A percentile compares a stretch with the other conserved stretches of the same genome.
Evolutionary conservation across 225 moss, liverwort and hornwort species (phyloP).

Genomic region (Bryum argenteum): DNA sequence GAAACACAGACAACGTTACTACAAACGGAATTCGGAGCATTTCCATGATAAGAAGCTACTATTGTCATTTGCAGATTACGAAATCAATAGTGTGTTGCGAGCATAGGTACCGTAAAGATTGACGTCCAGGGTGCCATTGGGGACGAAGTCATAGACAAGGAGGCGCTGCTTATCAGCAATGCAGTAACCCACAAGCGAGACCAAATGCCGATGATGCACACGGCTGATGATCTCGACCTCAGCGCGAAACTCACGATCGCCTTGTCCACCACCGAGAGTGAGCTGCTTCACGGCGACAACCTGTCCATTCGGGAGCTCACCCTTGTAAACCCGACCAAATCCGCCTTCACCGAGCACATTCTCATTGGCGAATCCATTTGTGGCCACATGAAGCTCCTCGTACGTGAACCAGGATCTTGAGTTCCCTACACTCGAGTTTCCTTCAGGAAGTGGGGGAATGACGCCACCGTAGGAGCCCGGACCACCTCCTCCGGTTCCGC

Average conservation of each 20-base stretch:
- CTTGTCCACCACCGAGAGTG: conserved; percentile 86
- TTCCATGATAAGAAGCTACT: too few species aligned
- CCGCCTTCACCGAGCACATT: conserved; percentile 88
- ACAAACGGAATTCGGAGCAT: neutral
- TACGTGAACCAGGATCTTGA: conserved; percentile 88
- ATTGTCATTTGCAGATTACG: too few species aligned
- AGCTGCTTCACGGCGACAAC: conserved; percentile 92
- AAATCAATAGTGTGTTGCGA: too few species aligned
- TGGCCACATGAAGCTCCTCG: conserved; percentile 70
- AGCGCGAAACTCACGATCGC: conserved; percentile 84
- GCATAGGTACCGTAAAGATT: conserved; percentile 62
- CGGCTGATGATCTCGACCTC: conserved; percentile 94
- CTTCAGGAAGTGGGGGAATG: conserved; percentile 49
- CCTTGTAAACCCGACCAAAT: conserved; percentile 87
- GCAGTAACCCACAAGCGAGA: conserved; percentile 86
- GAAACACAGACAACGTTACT: conserved; percentile 15
- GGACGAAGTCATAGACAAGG: conserved; percentile 85
- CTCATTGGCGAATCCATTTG: conserved; percentile 66
- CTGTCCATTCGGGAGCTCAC: conserved; percentile 64
- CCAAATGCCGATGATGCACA: conserved; percentile 91
- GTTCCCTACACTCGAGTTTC: conserved; percentile 63
- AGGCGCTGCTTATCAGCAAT: conserved; percentile 87
- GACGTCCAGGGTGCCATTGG: conserved; percentile 83
- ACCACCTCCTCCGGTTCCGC: conserved; percentile 25
- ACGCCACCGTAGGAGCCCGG: neutral